phyloP scores from a whole-genome alignment of 306 rosid species.

The Nissolia schottii region DNA sequence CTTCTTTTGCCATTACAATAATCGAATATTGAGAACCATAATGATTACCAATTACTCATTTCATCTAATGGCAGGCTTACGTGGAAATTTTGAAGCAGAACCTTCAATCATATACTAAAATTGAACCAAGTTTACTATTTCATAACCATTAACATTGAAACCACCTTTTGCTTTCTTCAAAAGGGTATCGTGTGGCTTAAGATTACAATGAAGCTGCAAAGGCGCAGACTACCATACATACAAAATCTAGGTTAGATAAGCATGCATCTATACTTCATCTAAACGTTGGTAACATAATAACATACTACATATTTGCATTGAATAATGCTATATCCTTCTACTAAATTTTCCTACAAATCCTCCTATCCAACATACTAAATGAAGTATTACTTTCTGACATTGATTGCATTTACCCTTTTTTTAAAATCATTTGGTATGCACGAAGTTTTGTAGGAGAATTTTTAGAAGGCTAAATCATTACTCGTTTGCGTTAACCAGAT shows the following conservation, averaged over 20 bases:
- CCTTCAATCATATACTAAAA: neutral
- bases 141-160: neutral
- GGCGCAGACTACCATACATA: neutral
- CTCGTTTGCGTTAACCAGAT: constrained; percentile 35
- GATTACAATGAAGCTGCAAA: constrained; percentile 6
- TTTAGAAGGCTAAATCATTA: too few relatives aligned
- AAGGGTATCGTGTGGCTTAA: too few relatives aligned
- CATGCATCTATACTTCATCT: constrained; percentile 1
- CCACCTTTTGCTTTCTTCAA: neutral
- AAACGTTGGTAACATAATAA: constrained; percentile 1
- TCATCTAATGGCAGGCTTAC: neutral
- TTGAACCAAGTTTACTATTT: neutral
- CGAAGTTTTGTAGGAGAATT: too few relatives aligned
- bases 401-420: too few relatives aligned
- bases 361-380: too few relatives aligned
- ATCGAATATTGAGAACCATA: constrained; percentile 4
- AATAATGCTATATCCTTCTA: too few relatives aligned
- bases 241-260: constrained; percentile 26
- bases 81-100: neutral
- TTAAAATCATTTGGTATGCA: too few relatives aligned
- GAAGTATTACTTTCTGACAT: too few relatives aligned
- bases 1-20: constrained; percentile 1
- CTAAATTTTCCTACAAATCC: too few relatives aligned
- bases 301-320: too few relatives aligned
- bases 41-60: constrained; percentile 7